Evolutionary conservation across 768 basidiomycete species (phyloP), one percentile per base, ranked within the genome.

Genomic region (Suillus hirtellus): DNA sequence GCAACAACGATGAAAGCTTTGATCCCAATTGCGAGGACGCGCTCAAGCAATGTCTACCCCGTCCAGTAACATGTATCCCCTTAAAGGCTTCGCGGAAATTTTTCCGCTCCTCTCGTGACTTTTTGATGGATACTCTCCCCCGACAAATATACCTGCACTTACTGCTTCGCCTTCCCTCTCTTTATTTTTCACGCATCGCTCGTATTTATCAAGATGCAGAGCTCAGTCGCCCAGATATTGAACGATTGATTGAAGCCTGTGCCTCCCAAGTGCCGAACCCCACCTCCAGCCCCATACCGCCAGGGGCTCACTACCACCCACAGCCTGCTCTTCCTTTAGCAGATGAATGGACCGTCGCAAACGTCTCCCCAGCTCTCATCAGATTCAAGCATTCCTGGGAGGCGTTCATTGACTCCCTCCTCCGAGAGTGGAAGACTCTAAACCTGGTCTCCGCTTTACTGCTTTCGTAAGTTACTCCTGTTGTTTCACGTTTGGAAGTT

Each of bases 181-280:
- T 92, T 68, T 93, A 93, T 70, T 93, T 92, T 73, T 84, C 87
- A 3, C 86, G 92, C 3, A 92, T 93, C 27, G 84, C 89, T 3
- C 82, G 85, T 55, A 84, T 93, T 34, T 92, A 92, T 66, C 84
- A 89, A 67, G 89, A 91, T 62, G 90, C 91, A 2, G 87, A 93
- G 60, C 82, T 93, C 59, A 90, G 89, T 70, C 81, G 81, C 64
- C 89, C 87, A 10, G 92, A 93, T 69, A 83, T 93, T 10, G 76
- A 84, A 59, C 70, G 82, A 44, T 86, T 88, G 83, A 75, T 63
- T 64, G 70, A 59, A 63, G 76, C 74, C 0, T 75, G 81, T 44
- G 72, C 72, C 38, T 35, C 49, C 43, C 64, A 68, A 49, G 63
- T 56, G 9, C 62, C 62, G 50, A 31, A 31, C 27, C 21, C 49